Evolutionary conservation across 805 yeast genomes (phyloP).

Genomic region (Starmerella tilneyi): DNA sequence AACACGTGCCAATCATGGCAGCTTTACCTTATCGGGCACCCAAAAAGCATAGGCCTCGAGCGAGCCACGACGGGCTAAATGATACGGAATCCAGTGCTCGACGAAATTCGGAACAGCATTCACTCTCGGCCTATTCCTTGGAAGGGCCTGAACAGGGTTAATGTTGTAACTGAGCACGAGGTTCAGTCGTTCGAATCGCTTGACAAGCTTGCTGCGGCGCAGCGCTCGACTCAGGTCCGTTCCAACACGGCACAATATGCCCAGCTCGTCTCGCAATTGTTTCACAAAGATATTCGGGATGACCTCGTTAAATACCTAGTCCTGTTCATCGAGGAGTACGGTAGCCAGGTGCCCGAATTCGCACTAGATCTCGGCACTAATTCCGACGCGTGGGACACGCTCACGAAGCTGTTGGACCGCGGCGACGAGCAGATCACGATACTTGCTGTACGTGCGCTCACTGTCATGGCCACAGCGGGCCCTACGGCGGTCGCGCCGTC

Average conservation of each 20-base stretch:
- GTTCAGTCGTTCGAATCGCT: slow-evolving; percentile 50
- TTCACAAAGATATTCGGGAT: slow-evolving; percentile 45
- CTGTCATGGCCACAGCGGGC: slow-evolving; percentile 10
- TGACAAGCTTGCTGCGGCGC: slow-evolving; percentile 36
- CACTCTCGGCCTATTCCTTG: slow-evolving; percentile 79
- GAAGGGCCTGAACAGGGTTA: slow-evolving; percentile 79
- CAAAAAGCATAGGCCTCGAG: not conserved
- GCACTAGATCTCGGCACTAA: slow-evolving; percentile 36
- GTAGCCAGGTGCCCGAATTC: slow-evolving; percentile 26
- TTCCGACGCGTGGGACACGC: slow-evolving; percentile 38
- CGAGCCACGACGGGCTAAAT: slow-evolving; percentile 8
- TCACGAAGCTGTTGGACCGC: slow-evolving; percentile 38
- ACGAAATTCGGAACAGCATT: slow-evolving; percentile 42
- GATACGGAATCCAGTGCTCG: slow-evolving; percentile 27
- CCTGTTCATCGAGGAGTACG: slow-evolving; percentile 51
- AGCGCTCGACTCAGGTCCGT: slow-evolving; percentile 28
- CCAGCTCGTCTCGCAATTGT: slow-evolving; percentile 43
- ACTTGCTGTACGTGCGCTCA: slow-evolving; percentile 32
- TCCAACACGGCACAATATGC: slow-evolving; percentile 44
- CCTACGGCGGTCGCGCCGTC: slow-evolving; percentile 30
- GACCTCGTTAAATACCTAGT: slow-evolving; percentile 58
- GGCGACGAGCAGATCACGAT: slow-evolving; percentile 49
- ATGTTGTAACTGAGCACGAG: slow-evolving; percentile 54
- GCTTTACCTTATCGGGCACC: slow-evolving; percentile 3
- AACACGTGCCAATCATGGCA: too few relatives aligned